phyloP scores from a whole-genome alignment of 2,329 filamentous ascomycete species.

The Fusarium setosum region DNA sequence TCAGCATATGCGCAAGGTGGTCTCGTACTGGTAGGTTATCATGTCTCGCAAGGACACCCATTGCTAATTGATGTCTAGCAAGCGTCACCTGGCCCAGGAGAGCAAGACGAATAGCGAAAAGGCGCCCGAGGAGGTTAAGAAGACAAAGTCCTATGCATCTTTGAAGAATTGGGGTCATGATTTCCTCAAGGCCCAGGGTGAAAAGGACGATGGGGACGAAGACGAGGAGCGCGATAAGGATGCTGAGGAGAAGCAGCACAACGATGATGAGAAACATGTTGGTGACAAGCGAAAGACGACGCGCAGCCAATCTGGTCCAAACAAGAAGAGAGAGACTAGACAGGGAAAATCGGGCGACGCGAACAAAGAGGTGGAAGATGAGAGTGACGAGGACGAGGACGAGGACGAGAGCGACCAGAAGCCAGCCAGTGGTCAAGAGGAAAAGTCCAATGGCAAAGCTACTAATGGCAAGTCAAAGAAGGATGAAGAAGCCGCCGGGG shows the following conservation, averaged over 20 bases:
- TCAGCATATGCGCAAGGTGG: slow-evolving; percentile 71
- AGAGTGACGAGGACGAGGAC: slow-evolving; percentile 25
- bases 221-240: slow-evolving; percentile 21
- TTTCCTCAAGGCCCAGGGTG: slow-evolving; percentile 54
- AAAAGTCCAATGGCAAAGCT: slow-evolving; percentile 12
- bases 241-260: slow-evolving; percentile 10
- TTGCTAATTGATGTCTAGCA: slow-evolving; percentile 47
- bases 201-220: slow-evolving; percentile 14
- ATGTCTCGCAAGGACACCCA: not conserved
- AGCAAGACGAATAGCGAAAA: slow-evolving; percentile 67
- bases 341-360: slow-evolving; percentile 37
- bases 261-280: slow-evolving; percentile 30
- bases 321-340: slow-evolving; percentile 48
- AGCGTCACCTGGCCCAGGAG: slow-evolving; percentile 74
- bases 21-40: slow-evolving; percentile 64
- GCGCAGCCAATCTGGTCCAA: slow-evolving; percentile 37
- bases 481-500: slow-evolving; percentile 1
- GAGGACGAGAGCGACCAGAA: slow-evolving; percentile 24
- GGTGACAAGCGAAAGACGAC: slow-evolving; percentile 42
- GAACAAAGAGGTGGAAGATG: slow-evolving; percentile 16
- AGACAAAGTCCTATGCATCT: slow-evolving; percentile 66
- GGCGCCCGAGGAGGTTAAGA: slow-evolving; percentile 54
- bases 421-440: slow-evolving; percentile 16
- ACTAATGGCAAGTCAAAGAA: slow-evolving; percentile 5
- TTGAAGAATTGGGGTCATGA: slow-evolving; percentile 73